A percentile compares a stretch with the other conserved stretches of the same genome.
Evolutionary conservation across 257 asterid species (phyloP).

Genomic region (Leonotis leonurus): DNA sequence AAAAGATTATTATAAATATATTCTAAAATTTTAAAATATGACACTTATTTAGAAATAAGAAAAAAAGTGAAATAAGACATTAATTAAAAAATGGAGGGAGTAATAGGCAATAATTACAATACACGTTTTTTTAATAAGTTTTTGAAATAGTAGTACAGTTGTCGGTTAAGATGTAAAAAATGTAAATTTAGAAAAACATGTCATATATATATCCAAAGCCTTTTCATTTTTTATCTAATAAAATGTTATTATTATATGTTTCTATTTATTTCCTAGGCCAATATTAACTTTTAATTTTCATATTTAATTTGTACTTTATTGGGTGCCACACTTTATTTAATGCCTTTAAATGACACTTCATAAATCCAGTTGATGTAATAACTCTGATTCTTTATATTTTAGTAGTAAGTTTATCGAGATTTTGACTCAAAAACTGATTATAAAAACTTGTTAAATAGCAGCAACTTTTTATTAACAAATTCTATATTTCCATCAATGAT

Average conservation of each 20-base stretch:
- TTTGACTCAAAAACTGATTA: conserved; percentile 3
- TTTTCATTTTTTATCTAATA: background rate
- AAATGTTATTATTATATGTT: background rate
- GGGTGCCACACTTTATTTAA: conserved; percentile 16
- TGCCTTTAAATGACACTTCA: conserved; percentile 13
- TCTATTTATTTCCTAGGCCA: background rate
- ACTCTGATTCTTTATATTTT: background rate
- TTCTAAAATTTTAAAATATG: too few species aligned
- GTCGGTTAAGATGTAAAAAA: background rate
- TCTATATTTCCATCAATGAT: background rate
- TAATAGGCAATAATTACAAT: too few species aligned
- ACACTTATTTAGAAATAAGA: too few species aligned
- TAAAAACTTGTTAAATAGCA: background rate
- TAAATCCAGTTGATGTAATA: conserved; percentile 5
- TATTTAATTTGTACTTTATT: conserved; percentile 6
- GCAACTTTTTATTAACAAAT: background rate
- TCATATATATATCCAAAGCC: background rate
- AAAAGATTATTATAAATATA: too few species aligned
- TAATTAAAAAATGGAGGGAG: too few species aligned
- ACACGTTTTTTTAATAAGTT: too few species aligned
- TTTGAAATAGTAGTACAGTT: background rate
- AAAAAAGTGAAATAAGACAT: too few species aligned
- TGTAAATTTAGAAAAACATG: too few species aligned
- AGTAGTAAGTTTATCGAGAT: background rate
- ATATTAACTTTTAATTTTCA: background rate